Evolutionary conservation across 2,329 filamentous ascomycete species (phyloP).

Genomic region (Penicillium glabrum): DNA sequence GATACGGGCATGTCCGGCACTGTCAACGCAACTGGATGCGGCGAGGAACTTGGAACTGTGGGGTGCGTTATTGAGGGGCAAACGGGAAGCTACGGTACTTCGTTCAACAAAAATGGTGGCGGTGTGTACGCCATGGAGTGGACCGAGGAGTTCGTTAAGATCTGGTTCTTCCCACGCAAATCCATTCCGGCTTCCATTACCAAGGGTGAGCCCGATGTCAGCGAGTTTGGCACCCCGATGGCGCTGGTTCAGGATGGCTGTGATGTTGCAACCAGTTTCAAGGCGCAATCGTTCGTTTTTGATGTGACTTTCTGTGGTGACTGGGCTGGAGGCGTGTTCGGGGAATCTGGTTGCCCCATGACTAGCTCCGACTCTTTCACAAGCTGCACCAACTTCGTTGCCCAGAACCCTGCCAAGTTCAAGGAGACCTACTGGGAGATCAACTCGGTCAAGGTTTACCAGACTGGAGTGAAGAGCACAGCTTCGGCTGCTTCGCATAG

Average conservation of each 20-base stretch:
- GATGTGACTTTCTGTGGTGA: conserved; percentile 57
- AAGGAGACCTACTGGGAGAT: conserved; percentile 75
- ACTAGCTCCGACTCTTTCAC: conserved; percentile 59
- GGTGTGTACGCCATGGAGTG: conserved; percentile 53
- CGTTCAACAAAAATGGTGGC: conserved; percentile 53
- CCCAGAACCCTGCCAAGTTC: conserved; percentile 67
- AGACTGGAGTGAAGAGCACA: conserved; percentile 21
- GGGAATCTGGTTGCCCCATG: conserved; percentile 58
- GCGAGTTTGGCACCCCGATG: conserved; percentile 47
- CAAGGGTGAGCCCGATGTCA: conserved; percentile 44
- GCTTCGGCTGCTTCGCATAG: not conserved
- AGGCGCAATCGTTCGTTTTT: conserved; percentile 45
- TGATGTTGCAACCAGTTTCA: conserved; percentile 43
- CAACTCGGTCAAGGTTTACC: conserved; percentile 68
- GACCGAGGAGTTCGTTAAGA: conserved; percentile 46
- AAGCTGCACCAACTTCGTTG: conserved; percentile 70
- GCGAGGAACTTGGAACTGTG: conserved; percentile 40
- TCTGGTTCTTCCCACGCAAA: conserved; percentile 53
- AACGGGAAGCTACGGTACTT: conserved; percentile 49
- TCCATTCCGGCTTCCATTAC: conserved; percentile 48
- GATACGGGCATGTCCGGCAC: conserved; percentile 51
- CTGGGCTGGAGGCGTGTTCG: conserved; percentile 52
- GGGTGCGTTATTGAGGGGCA: conserved; percentile 44
- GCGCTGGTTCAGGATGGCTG: conserved; percentile 46
- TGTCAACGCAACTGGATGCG: conserved; percentile 50